Evolutionary conservation across 163 green algal species (phyloP).

Genomic region (Volvox carteri): DNA sequence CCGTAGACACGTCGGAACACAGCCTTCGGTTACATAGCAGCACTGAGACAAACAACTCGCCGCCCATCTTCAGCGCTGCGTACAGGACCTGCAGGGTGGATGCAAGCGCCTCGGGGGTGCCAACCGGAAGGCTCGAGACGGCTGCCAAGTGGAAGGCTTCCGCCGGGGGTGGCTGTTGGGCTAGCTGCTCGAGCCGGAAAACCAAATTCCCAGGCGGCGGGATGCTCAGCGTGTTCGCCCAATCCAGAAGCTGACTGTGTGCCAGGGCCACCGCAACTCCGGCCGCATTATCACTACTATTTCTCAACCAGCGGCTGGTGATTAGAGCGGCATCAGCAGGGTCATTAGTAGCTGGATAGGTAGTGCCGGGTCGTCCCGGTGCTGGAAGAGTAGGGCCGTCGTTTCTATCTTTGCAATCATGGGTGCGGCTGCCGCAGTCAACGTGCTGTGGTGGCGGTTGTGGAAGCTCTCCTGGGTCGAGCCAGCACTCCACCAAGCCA

Average conservation of each 20-base stretch:
- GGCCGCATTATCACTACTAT: no score
- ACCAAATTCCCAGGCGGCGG: background rate
- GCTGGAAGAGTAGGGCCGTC: no score
- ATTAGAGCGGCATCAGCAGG: background rate
- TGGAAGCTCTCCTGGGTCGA: background rate
- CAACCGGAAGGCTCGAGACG: background rate
- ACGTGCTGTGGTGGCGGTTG: background rate
- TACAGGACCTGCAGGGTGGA: background rate
- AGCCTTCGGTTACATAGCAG: conserved; percentile 14
- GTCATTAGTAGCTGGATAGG: background rate
- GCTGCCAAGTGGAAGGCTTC: conserved; percentile 3
- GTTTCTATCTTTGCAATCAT: background rate
- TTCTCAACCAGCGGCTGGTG: no score
- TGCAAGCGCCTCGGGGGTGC: background rate
- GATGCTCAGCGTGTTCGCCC: conserved; percentile 1
- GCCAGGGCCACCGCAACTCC: background rate
- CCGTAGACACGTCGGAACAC: background rate
- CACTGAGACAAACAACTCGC: conserved; percentile 1
- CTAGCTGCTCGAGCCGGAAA: background rate
- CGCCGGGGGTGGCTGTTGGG: background rate
- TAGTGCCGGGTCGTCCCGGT: no score
- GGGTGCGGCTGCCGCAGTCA: background rate
- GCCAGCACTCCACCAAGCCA: background rate
- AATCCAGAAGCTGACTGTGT: background rate
- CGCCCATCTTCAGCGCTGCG: background rate